Evolutionary conservation across 768 basidiomycete genomes (phyloP).

Genomic region (Lactarius evosmus): DNA sequence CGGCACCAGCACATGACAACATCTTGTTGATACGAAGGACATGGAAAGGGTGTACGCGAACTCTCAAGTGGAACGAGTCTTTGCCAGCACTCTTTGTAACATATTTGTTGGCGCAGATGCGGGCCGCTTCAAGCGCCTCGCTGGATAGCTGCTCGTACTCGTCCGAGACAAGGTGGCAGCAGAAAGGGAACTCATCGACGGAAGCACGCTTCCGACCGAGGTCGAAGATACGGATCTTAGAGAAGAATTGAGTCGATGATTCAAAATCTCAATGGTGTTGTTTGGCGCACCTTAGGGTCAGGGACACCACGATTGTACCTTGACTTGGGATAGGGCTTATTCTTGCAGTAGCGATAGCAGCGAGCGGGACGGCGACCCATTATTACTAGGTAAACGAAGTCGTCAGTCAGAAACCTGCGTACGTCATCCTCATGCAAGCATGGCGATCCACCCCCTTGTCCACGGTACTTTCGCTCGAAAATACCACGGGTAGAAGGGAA

Average conservation of each 20-base stretch:
- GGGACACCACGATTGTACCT: slow-evolving; percentile 99
- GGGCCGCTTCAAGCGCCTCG: slow-evolving; percentile 96
- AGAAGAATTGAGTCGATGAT: neutral
- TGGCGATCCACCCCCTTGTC: slow-evolving; percentile 16
- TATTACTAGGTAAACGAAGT: neutral
- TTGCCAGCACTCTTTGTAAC: slow-evolving; percentile 97
- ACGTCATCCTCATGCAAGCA: slow-evolving; percentile 5
- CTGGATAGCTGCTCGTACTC: slow-evolving; percentile 96
- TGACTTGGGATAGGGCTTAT: slow-evolving; percentile 96
- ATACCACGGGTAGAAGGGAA: neutral
- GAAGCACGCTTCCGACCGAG: slow-evolving; percentile 93
- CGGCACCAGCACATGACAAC: slow-evolving; percentile 98
- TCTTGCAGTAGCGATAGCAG: slow-evolving; percentile 99
- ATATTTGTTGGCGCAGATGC: slow-evolving; percentile 99
- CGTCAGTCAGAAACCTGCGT: neutral
- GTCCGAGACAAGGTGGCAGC: slow-evolving; percentile 93
- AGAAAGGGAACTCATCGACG: slow-evolving; percentile 98
- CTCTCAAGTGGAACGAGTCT: slow-evolving; percentile 97
- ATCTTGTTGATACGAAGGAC: slow-evolving; percentile 99
- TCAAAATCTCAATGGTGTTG: neutral
- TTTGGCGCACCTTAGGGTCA: slow-evolving; percentile 73
- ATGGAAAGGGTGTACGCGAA: slow-evolving; percentile 98
- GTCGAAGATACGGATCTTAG: slow-evolving; percentile 95
- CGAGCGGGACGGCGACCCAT: slow-evolving; percentile 99
- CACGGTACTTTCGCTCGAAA: neutral